phyloP scores from a whole-genome alignment of 495 filamentous ascomycete genomes.

The Mytilinidion resinicola region DNA sequence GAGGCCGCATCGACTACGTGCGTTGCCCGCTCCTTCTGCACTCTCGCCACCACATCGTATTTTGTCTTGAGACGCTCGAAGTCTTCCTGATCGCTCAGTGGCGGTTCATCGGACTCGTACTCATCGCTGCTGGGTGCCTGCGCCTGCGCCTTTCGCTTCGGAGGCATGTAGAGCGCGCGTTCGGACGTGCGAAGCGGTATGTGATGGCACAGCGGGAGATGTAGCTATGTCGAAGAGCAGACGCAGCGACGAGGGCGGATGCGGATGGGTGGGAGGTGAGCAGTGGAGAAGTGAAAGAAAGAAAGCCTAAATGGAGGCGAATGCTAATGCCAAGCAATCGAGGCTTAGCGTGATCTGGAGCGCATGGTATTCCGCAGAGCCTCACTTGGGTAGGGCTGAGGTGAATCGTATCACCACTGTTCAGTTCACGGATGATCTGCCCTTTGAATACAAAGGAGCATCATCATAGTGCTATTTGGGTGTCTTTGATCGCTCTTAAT shows the following conservation, averaged over 20 bases:
- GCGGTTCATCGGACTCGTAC: constrained; percentile 43
- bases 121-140: constrained; percentile 55
- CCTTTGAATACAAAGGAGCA: no score
- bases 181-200: not conserved
- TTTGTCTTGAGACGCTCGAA: constrained; percentile 58
- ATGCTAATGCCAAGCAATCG: not conserved
- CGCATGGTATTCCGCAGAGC: not conserved
- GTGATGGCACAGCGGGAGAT: not conserved
- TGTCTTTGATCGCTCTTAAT: no score
- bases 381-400: not conserved
- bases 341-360: not conserved
- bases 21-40: constrained; percentile 27
- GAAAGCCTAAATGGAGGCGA: not conserved
- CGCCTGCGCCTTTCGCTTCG: constrained; percentile 70
- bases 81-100: constrained; percentile 40
- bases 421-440: no score
- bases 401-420: not conserved
- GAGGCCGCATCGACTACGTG: constrained; percentile 35
- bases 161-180: constrained; percentile 50
- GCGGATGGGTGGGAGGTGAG: not conserved
- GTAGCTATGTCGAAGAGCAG: not conserved
- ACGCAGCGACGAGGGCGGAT: not conserved
- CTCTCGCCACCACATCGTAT: constrained; percentile 52
- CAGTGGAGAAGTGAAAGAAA: not conserved
- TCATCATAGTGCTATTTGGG: no score